Conservation (phyloP, 345 rosid species). For the Luvunga scandens region DNA sequence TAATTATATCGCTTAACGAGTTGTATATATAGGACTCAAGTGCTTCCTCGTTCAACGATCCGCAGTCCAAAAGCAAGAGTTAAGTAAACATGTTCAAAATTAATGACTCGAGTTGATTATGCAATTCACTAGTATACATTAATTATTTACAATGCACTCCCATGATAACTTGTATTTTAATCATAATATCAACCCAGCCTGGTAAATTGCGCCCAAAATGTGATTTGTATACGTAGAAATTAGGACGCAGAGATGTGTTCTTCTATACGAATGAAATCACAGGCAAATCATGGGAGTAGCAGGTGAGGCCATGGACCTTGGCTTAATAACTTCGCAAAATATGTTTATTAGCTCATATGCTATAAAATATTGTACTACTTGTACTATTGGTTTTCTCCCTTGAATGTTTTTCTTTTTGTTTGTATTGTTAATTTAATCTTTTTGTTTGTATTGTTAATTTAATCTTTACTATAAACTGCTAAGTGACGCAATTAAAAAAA, state of each 20-base stretch:
- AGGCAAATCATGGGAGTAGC: not conserved
- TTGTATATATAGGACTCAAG: not conserved
- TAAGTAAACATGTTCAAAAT: not conserved
- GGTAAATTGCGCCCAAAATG: not conserved
- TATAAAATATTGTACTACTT: too few species aligned
- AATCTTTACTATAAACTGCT: too few species aligned
- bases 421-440: not conserved
- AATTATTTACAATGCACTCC: not conserved
- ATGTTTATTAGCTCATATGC: not conserved
- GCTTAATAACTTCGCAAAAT: not conserved
- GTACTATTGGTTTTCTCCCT: not conserved
- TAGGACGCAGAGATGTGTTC: not conserved
- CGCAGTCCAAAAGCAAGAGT: not conserved
- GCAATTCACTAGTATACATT: not conserved
- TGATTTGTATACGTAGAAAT: not conserved
- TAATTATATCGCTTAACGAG: too few species aligned
- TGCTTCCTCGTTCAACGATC: not conserved
- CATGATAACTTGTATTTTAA: not conserved
- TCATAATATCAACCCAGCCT: not conserved
- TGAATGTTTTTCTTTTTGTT: not conserved
- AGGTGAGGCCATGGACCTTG: not conserved
- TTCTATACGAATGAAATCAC: not conserved
- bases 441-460: not conserved
- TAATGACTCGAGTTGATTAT: not conserved
- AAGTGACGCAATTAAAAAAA: too few species aligned